Evolutionary conservation across 495 filamentous ascomycete genomes (phyloP).

Genomic region (Penicillium steckii): DNA sequence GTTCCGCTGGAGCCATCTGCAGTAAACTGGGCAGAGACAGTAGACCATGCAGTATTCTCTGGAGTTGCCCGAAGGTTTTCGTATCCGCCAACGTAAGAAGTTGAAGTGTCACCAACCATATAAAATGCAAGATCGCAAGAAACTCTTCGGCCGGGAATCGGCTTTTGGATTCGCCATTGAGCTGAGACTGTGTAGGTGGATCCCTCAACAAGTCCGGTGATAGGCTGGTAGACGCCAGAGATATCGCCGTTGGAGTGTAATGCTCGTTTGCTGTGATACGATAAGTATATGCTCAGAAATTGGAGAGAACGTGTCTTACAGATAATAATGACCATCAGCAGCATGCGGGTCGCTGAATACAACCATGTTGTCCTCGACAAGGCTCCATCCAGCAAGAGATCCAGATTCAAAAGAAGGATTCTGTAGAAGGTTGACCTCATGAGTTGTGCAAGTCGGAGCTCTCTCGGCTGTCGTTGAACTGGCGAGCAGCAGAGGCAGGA

Average conservation of each 20-base stretch:
- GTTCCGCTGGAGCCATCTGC: background rate
- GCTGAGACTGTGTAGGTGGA: background rate
- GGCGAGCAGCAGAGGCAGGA: background rate
- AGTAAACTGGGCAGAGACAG: background rate
- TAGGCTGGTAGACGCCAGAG: background rate
- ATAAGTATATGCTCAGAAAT: background rate
- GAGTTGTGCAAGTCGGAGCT: background rate
- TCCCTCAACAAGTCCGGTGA: background rate
- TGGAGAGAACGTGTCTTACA: background rate
- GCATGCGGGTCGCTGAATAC: background rate
- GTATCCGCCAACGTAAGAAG: background rate
- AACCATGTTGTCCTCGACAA: background rate
- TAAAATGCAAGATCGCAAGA: background rate
- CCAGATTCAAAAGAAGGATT: constrained; percentile 6
- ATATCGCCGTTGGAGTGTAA: background rate
- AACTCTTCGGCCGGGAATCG: background rate
- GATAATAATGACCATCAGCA: background rate
- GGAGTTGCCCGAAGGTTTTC: background rate
- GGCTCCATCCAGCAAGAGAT: background rate
- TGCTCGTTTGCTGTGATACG: background rate
- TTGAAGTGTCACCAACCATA: background rate
- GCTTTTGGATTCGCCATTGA: background rate
- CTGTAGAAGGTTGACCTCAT: background rate
- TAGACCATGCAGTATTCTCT: background rate
- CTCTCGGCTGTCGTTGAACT: background rate